Evolutionary conservation across 345 rosid species (phyloP), one percentile per base, ranked within the genome.

Genomic region (Pistacia vera): DNA sequence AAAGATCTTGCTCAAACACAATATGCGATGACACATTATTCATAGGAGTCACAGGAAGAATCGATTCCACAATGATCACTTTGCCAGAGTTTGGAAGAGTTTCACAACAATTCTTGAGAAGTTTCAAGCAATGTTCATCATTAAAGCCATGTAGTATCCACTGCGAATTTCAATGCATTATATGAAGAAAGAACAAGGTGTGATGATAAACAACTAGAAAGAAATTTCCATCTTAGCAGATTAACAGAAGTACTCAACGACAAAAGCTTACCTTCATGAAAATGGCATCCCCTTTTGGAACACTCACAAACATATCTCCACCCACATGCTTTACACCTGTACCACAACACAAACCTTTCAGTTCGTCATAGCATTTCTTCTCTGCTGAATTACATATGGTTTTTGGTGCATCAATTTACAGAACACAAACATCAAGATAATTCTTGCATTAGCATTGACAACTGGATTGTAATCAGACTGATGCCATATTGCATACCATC

Each of bases 231-330:
- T 36, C 49, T 25, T 0, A 35, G 12, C 17, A 2, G 12, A 63
- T 14, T 36, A 35, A 41, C 22, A 14, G n/a, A 16, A 35, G 41
- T 36, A 35, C n/a, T 41, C 10, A 6, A 48, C 56, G 55, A 41
- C 44, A 41, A 41, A 41, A 41, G 44, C 87, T 75, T 57, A 93
- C 97, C 93, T 95, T 93, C 95, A 93, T 91, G 95, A 95, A 95
- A 69, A 93, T 85, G 78, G 97, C 95, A 70, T 92, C 97, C 63
- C 88, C 97, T 84, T 89, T 82, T 11, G 97, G 98, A 71, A 90
- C 85, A 54, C 91, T 88, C 0, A 58, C 88, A 76, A 94, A 92
- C 97, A 94, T 94, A 77, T 94, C 97, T 11, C 98, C 97, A 44
- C 97, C 97, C 70, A 91, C 90, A 75, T 90, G 93, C 77, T 92